A percentile compares a stretch with the other conserved stretches of the same genome.
These are phyloP conservation scores for Picochlorum sp. DNA, from an alignment of 139 green algal genomes.

Conservation along the genomic window DNA sequence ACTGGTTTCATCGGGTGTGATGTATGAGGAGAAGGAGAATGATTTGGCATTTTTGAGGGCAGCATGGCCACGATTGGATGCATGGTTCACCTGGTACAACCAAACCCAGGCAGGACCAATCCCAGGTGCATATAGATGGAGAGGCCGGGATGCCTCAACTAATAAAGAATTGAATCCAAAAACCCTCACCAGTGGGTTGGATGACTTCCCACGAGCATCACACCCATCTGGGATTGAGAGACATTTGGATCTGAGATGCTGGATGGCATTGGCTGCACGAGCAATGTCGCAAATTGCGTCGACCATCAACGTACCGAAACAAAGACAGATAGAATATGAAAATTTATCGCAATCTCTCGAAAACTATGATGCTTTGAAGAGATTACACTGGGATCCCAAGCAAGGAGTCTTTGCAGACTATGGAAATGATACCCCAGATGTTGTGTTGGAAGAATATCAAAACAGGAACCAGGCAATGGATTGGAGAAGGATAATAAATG, in stretches of 20 bases:
- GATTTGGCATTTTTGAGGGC: conserved; percentile 24
- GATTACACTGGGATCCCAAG: conserved; percentile 59
- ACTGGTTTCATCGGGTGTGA: conserved; percentile 7
- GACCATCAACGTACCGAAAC: conserved; percentile 9
- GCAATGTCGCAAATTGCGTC: conserved; percentile 44
- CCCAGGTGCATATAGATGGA: conserved; percentile 56
- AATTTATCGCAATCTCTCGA: conserved; percentile 26
- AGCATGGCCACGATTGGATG: conserved; percentile 66
- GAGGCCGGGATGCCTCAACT: conserved; percentile 42
- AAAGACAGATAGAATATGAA: conserved; percentile 21
- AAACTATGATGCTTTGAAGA: conserved; percentile 41
- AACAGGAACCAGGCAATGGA: neutral
- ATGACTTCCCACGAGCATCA: conserved; percentile 87
- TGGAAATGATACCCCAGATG: conserved; percentile 79
- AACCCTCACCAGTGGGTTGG: conserved; percentile 79
- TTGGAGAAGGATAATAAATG: neutral
- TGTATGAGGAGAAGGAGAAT: neutral
- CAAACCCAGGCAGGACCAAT: conserved; percentile 56
- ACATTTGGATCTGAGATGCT: conserved; percentile 88
- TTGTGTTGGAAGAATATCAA: conserved; percentile 25
- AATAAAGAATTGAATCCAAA: conserved; percentile 85
- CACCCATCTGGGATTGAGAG: conserved; percentile 76
- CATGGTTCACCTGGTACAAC: conserved; percentile 87
- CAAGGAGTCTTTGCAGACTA: conserved; percentile 67
- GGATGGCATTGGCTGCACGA: conserved; percentile 70